Evolutionary conservation across 495 filamentous ascomycete genomes (phyloP), one percentile per base, ranked within the genome.

Genomic region (Oidiodendron maius): DNA sequence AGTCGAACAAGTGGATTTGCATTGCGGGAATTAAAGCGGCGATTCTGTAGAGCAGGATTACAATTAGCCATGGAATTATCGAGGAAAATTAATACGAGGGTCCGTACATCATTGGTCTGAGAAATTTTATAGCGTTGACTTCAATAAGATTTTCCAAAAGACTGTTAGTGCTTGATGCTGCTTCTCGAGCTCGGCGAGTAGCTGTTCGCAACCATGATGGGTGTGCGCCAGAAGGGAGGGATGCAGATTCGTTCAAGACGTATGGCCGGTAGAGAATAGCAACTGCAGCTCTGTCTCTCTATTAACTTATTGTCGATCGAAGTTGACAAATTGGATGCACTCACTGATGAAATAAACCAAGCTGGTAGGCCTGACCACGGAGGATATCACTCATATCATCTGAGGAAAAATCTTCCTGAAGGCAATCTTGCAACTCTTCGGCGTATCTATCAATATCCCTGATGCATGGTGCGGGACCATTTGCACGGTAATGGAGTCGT

Each of bases 21-120:
- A 71, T 70, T 2, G 65, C 67, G 1, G 67, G 67, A 11, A 71
- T 60, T 18, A 71, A 40, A 0, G 66, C 52, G 5, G 68, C 62
- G 11, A 67, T 65, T 34, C 65, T 69, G 34, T 16, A 4, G 46
- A 13, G 36, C n/a, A n/a, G n/a, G 36, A 44, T 10, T 35, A 21
- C 4, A 39, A 46, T 46, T 40, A 42, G 30, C 9, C 35, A 17
- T 35, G 28, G 10, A 37, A 15, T 13, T 22, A 30, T 15, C 13
- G 39, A 9, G n/a, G 17, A 24, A 9, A 20, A 16, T 44, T 10
- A n/a, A n/a, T n/a, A n/a, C n/a, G n/a, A 16, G 42, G 4, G 24
- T 15, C 52, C 64, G 47, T 44, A 71, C 68, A 67, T 70, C 61
- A 66, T 64, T 23, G 61, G 63, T 4, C 52, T 42, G 17, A 62